phyloP scores from a whole-genome alignment of 192 early-diverging fungal species.

The Coemansia sp. region DNA sequence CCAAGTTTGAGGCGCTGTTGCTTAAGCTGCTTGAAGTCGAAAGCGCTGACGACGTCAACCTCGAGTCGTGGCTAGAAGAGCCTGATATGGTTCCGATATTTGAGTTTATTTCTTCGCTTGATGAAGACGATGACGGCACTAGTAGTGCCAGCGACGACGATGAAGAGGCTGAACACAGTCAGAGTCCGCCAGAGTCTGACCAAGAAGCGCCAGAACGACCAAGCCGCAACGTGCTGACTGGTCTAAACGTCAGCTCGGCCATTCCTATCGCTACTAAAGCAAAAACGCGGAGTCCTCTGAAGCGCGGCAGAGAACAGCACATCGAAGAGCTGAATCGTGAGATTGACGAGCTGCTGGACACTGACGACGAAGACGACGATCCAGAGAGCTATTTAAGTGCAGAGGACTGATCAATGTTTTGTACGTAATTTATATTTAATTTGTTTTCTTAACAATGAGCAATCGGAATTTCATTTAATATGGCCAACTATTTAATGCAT shows the following conservation, averaged over 20 bases:
- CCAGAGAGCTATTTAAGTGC: slow-evolving; percentile 17
- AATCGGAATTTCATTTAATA: too few relatives aligned
- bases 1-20: slow-evolving; percentile 58
- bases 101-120: slow-evolving; percentile 47
- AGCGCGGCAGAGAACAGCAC: slow-evolving; percentile 33
- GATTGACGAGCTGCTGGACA: slow-evolving; percentile 47
- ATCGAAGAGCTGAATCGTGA: slow-evolving; percentile 50
- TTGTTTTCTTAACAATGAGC: too few relatives aligned
- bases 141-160: slow-evolving; percentile 16
- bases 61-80: slow-evolving; percentile 52
- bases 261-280: slow-evolving; percentile 26
- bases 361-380: slow-evolving; percentile 31
- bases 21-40: slow-evolving; percentile 58
- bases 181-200: slow-evolving; percentile 12
- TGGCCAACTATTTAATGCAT: too few relatives aligned
- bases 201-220: slow-evolving; percentile 14
- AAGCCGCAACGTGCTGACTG: not conserved
- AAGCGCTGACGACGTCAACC: slow-evolving; percentile 30
- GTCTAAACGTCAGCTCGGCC: slow-evolving; percentile 15
- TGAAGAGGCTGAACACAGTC: not conserved
- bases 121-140: slow-evolving; percentile 13
- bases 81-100: slow-evolving; percentile 51
- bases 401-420: slow-evolving; percentile 12
- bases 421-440: not conserved
- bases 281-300: slow-evolving; percentile 31